Conservation (phyloP, 2,329 filamentous ascomycete genomes). For the Calcarisporium arbuscula region DNA sequence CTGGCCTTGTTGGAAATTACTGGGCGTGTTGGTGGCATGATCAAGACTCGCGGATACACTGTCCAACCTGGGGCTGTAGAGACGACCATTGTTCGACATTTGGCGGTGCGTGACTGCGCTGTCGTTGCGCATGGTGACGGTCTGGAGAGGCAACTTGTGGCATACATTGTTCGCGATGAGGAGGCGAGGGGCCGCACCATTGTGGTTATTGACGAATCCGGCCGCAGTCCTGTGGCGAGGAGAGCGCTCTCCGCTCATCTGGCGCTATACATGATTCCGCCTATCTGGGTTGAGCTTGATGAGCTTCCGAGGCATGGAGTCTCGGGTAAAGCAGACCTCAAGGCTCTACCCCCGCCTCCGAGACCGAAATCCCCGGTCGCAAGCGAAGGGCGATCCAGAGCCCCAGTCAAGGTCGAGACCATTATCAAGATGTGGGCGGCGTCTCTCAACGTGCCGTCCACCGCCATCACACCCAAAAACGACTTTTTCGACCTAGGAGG, state of each 20-base stretch:
- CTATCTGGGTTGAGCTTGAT: slow-evolving; percentile 68
- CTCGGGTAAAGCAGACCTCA: slow-evolving; percentile 72
- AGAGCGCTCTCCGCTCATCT: slow-evolving; percentile 59
- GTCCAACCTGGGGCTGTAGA: slow-evolving; percentile 74
- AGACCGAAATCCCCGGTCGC: slow-evolving; percentile 35
- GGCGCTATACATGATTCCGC: slow-evolving; percentile 78
- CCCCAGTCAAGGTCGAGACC: slow-evolving; percentile 59
- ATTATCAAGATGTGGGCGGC: slow-evolving; percentile 68
- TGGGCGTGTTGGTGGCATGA: slow-evolving; percentile 71
- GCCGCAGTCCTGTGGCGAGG: slow-evolving; percentile 64
- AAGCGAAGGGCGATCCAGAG: slow-evolving; percentile 44
- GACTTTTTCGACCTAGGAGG: slow-evolving; percentile 79
- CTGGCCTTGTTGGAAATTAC: slow-evolving; percentile 68
- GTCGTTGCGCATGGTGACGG: slow-evolving; percentile 72
- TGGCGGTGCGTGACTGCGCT: slow-evolving; percentile 66
- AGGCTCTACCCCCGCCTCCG: slow-evolving; percentile 60
- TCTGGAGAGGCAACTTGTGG: slow-evolving; percentile 67
- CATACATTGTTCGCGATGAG: slow-evolving; percentile 66
- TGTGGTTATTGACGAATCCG: slow-evolving; percentile 62
- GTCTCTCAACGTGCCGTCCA: slow-evolving; percentile 58
- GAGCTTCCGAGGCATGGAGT: slow-evolving; percentile 69
- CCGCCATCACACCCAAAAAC: slow-evolving; percentile 60
- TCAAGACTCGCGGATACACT: slow-evolving; percentile 73
- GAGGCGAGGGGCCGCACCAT: slow-evolving; percentile 52
- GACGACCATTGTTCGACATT: slow-evolving; percentile 60